A percentile compares a stretch with the other conserved stretches of the same genome.
phyloP scores from a whole-genome alignment of 805 yeast genomes.

The Torulaspora microellipsoides region DNA sequence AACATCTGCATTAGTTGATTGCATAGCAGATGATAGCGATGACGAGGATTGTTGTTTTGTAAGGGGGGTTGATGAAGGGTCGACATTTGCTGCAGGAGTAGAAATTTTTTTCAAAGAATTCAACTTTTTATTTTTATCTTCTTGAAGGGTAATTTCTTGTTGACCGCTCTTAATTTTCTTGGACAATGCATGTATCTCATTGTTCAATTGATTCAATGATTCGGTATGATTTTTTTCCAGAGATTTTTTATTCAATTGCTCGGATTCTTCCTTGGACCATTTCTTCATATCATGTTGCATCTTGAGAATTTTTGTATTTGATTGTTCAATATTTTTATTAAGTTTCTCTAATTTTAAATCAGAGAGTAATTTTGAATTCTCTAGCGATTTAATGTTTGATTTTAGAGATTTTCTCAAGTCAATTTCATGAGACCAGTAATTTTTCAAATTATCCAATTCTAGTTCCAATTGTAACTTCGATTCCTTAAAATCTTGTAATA shows the following conservation, averaged over 20 bases:
- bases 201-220: constrained; percentile 8
- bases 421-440: constrained; percentile 32
- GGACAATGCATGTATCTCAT: constrained; percentile 10
- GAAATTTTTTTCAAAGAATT: constrained; percentile 19
- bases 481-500: constrained; percentile 30
- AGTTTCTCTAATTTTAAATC: constrained; percentile 31
- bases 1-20: background rate
- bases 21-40: constrained; percentile 4
- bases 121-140: constrained; percentile 24
- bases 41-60: constrained; percentile 1
- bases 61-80: background rate
- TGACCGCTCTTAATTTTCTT: constrained; percentile 17
- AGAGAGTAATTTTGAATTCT: constrained; percentile 30
- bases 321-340: constrained; percentile 25
- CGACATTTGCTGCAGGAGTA: constrained; percentile 3
- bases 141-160: constrained; percentile 18
- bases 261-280: constrained; percentile 24
- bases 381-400: constrained; percentile 33
- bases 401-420: constrained; percentile 32
- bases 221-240: constrained; percentile 15
- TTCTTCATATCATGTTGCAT: constrained; percentile 29
- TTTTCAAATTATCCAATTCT: constrained; percentile 30
- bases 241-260: constrained; percentile 14
- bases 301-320: constrained; percentile 22
- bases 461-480: constrained; percentile 26